These are phyloP conservation scores for Schoenoplectus tabernaemontani DNA, from an alignment of 202 grass and related monocot species.

Conservation along the genomic window DNA sequence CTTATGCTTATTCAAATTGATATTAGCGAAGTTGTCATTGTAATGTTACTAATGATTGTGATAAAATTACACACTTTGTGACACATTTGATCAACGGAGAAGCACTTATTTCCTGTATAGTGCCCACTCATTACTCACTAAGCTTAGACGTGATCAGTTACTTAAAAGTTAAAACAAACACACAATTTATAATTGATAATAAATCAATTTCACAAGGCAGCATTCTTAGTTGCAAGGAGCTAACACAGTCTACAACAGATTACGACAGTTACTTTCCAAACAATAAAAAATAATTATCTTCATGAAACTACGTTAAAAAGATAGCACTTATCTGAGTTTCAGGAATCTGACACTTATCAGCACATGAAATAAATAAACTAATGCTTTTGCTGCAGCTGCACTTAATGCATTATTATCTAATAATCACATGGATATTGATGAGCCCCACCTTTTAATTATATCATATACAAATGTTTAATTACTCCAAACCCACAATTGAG, in stretches of 20 bases:
- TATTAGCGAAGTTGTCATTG: too few relatives aligned
- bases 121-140: too few relatives aligned
- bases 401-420: constrained; percentile 7
- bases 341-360: constrained; percentile 7
- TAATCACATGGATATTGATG: not conserved
- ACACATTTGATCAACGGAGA: too few relatives aligned
- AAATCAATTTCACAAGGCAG: not conserved
- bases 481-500: not conserved
- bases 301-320: constrained; percentile 5
- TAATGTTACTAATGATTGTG: too few relatives aligned
- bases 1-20: too few relatives aligned
- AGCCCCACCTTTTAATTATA: not conserved
- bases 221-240: not conserved
- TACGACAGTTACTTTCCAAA: not conserved
- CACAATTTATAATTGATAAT: not conserved
- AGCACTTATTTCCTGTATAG: too few relatives aligned
- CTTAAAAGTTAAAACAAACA: not conserved
- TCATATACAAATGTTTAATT: not conserved
- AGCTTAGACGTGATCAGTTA: too few relatives aligned
- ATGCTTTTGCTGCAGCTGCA: not conserved
- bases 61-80: too few relatives aligned
- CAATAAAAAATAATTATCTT: not conserved
- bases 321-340: not conserved
- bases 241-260: not conserved
- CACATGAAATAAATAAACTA: constrained; percentile 1